These are phyloP conservation scores for Polymyxa betae DNA, from an alignment of 208 protist genomes.

Conservation along the genomic window DNA sequence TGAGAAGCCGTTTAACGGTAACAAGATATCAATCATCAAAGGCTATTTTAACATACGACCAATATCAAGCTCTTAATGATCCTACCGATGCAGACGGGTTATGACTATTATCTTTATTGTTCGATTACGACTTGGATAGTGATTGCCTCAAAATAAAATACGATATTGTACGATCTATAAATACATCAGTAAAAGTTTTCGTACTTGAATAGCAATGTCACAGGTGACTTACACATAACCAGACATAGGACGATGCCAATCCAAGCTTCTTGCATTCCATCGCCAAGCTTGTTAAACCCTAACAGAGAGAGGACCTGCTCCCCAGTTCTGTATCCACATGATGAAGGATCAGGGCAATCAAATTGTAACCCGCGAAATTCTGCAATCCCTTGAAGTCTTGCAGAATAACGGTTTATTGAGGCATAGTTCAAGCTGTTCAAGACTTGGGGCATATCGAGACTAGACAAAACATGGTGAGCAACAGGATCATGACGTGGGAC, in stretches of 20 bases:
- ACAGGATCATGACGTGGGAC: not conserved
- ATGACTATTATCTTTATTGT: too few species aligned
- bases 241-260: not conserved
- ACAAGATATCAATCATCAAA: conserved; percentile 55
- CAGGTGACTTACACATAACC: not conserved
- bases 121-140: too few species aligned
- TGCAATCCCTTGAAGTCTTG: not conserved
- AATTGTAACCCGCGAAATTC: not conserved
- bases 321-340: not conserved
- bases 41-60: conserved; percentile 39
- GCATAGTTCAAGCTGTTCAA: not conserved
- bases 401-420: not conserved
- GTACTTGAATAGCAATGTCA: not conserved
- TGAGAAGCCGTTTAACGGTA: not conserved
- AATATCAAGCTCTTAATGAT: conserved; percentile 25
- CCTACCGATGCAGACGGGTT: too few species aligned
- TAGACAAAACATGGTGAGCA: not conserved
- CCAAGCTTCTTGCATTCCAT: not conserved
- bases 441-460: not conserved
- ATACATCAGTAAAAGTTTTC: not conserved
- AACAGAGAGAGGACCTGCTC: not conserved
- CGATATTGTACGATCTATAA: not conserved
- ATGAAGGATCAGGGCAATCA: not conserved
- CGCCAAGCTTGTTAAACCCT: not conserved
- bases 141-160: not conserved